Evolutionary conservation across 129 eudicot genomes (phyloP).

Genomic region (Apium graveolens): DNA sequence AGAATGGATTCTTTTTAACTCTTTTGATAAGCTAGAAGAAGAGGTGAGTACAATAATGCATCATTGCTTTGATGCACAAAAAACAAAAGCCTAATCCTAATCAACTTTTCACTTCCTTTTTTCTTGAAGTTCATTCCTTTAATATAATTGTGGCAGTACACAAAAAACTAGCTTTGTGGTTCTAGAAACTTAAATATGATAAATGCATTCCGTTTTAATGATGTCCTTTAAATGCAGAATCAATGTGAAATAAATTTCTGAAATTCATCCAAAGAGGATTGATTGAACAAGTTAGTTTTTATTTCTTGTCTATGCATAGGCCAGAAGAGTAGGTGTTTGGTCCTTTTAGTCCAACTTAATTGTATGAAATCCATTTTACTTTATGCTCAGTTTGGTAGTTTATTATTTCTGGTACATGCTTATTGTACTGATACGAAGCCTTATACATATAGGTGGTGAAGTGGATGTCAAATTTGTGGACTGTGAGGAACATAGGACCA

Average conservation of each 20-base stretch:
- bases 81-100: neutral
- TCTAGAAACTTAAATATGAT: neutral
- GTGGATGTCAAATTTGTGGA: constrained; percentile 40
- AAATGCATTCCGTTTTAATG: neutral
- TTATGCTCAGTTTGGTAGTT: neutral
- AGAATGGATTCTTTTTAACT: constrained; percentile 46
- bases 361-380: neutral
- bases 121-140: neutral
- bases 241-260: neutral
- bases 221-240: neutral
- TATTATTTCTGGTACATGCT: neutral
- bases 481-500: constrained; percentile 41
- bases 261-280: neutral
- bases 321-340: neutral
- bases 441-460: constrained; percentile 22
- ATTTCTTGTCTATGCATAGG: neutral
- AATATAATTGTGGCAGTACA: neutral
- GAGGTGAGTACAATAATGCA: constrained; percentile 25
- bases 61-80: neutral
- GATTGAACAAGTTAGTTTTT: neutral
- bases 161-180: neutral
- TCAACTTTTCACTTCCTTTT: neutral
- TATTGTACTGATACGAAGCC: neutral
- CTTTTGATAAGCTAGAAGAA: constrained; percentile 36
- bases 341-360: neutral